A percentile compares a stretch with the other conserved stretches of the same genome.
Conservation (phyloP, 1,139 yeast genomes). For the Nakaseomyces bracarensis region DNA sequence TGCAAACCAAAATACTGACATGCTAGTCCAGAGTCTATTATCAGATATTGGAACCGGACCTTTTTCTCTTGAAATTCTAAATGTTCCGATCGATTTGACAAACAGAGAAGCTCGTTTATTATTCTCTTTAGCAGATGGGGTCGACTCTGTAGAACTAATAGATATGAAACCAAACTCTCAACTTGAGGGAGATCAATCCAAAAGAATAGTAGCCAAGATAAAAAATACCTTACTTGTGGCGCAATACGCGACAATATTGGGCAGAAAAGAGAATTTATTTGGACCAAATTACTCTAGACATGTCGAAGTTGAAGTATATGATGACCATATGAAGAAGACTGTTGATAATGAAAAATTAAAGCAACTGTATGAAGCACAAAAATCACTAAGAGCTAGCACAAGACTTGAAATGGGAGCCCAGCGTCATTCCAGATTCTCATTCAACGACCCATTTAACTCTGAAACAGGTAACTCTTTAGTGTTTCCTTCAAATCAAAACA, state of each 20-base stretch:
- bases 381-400: slow-evolving; percentile 31
- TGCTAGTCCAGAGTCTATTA: neutral
- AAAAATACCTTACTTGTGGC: slow-evolving; percentile 56
- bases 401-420: slow-evolving; percentile 40
- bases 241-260: slow-evolving; percentile 61
- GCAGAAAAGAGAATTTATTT: slow-evolving; percentile 50
- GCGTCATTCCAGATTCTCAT: slow-evolving; percentile 54
- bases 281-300: slow-evolving; percentile 48
- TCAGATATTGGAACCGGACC: slow-evolving; percentile 6
- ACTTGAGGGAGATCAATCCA: slow-evolving; percentile 9
- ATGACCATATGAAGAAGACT: slow-evolving; percentile 27
- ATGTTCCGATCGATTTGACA: slow-evolving; percentile 66
- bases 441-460: slow-evolving; percentile 52
- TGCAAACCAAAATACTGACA: neutral
- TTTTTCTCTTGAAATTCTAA: slow-evolving; percentile 33
- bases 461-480: neutral
- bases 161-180: slow-evolving; percentile 17
- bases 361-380: slow-evolving; percentile 9
- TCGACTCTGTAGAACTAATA: slow-evolving; percentile 52
- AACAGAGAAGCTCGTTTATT: slow-evolving; percentile 68
- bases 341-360: slow-evolving; percentile 20
- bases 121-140: slow-evolving; percentile 75
- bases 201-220: slow-evolving; percentile 52
- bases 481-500: neutral
- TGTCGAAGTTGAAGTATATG: slow-evolving; percentile 46